These are phyloP conservation scores for Hsuehochloa calcarea DNA, from an alignment of 176 grass and related monocot species.

Conservation along the genomic window DNA sequence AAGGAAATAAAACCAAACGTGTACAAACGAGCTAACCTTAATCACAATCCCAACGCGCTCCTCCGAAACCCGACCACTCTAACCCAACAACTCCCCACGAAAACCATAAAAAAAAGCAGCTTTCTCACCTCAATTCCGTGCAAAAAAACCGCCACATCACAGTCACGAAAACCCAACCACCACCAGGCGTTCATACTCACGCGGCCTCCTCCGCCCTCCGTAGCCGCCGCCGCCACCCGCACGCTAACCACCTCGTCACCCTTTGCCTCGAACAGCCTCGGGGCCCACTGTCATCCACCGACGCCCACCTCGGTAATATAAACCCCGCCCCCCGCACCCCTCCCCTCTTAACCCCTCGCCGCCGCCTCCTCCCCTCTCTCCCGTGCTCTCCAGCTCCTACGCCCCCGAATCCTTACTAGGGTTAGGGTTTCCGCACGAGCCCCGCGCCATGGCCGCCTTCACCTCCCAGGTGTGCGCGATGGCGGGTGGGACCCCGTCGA, in stretches of 20 bases:
- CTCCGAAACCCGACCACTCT: neutral
- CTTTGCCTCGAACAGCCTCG: neutral
- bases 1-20: no score
- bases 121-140: neutral
- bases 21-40: neutral
- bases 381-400: neutral
- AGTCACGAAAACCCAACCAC: neutral
- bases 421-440: slow-evolving; percentile 21
- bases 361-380: neutral
- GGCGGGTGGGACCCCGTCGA: slow-evolving; percentile 33
- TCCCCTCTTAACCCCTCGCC: neutral
- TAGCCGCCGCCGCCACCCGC: neutral
- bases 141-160: neutral
- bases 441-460: slow-evolving; percentile 46
- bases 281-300: slow-evolving; percentile 7
- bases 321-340: neutral
- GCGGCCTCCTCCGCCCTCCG: neutral
- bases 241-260: neutral
- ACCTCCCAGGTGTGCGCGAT: slow-evolving; percentile 53
- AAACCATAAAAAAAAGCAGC: neutral
- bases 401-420: neutral
- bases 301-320: neutral
- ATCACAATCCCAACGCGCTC: neutral
- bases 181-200: neutral
- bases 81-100: neutral